A percentile compares a stretch with the other conserved stretches of the same genome.
Conservation (phyloP, 495 filamentous ascomycete species). For the Trichodelitschia bisporula region DNA sequence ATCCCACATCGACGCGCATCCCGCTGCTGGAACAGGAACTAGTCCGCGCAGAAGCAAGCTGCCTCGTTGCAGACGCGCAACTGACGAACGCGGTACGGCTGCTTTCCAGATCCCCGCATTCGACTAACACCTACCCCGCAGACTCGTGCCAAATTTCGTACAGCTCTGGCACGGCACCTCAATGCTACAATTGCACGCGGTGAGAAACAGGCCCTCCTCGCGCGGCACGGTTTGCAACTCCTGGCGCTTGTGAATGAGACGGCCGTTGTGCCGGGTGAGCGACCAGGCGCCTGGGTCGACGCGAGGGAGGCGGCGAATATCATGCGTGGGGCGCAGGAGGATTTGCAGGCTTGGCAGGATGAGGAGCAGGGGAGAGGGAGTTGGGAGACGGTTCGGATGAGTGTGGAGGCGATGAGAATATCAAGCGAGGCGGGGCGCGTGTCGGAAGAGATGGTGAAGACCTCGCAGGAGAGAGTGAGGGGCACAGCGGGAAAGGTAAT, state of each 20-base stretch:
- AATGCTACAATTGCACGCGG: conserved; percentile 78
- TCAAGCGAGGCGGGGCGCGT: too few species aligned
- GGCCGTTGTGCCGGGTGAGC: conserved; percentile 77
- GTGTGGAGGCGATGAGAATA: too few species aligned
- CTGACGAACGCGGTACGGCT: conserved; percentile 72
- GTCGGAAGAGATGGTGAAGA: too few species aligned
- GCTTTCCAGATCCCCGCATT: too few species aligned
- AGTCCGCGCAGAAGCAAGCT: conserved; percentile 83
- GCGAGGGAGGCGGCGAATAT: too few species aligned
- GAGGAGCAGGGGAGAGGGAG: too few species aligned
- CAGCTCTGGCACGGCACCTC: conserved; percentile 71
- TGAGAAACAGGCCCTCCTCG: conserved; percentile 87
- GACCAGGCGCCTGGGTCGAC: too few species aligned
- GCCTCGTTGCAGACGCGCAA: conserved; percentile 87
- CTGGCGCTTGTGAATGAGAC: conserved; percentile 78
- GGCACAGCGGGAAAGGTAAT: too few species aligned
- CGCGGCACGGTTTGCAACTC: conserved; percentile 64
- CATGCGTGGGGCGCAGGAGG: too few species aligned
- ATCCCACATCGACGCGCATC: conserved; percentile 51
- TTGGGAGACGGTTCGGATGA: too few species aligned
- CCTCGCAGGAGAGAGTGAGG: too few species aligned
- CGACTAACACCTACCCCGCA: conserved; percentile 4
- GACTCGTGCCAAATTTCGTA: conserved; percentile 79
- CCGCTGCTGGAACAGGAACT: conserved; percentile 83
- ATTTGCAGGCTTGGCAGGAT: too few species aligned